phyloP scores from a whole-genome alignment of 805 yeast species.

The Wickerhamiella occidentalis region DNA sequence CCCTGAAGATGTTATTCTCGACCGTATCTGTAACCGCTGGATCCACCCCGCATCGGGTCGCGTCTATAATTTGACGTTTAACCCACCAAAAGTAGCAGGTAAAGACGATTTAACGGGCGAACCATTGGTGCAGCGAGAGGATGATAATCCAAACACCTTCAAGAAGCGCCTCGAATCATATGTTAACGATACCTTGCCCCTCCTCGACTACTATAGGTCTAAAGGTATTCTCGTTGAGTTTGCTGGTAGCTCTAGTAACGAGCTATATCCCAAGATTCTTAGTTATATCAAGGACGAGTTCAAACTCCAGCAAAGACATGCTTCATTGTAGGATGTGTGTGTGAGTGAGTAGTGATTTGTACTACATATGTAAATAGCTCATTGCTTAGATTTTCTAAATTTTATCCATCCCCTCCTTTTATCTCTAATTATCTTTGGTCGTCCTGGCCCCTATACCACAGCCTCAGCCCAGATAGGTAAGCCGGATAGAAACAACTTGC shows the following conservation, averaged over 20 bases:
- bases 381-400: too few species aligned
- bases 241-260: conserved; percentile 71
- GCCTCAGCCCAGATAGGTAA: not conserved
- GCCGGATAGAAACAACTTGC: not conserved
- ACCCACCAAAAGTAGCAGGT: conserved; percentile 76
- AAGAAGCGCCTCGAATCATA: conserved; percentile 54
- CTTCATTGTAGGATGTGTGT: not conserved
- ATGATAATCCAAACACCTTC: conserved; percentile 69
- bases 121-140: conserved; percentile 63
- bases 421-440: too few species aligned
- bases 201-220: conserved; percentile 48
- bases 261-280: conserved; percentile 53
- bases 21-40: conserved; percentile 74
- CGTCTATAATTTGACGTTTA: conserved; percentile 72
- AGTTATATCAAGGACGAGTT: conserved; percentile 26
- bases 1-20: conserved; percentile 69
- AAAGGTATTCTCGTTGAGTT: conserved; percentile 43
- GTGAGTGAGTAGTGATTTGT: too few species aligned
- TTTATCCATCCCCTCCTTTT: too few species aligned
- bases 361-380: too few species aligned
- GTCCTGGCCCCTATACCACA: too few species aligned
- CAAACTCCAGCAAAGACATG: not conserved
- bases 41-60: conserved; percentile 78
- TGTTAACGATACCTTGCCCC: conserved; percentile 45
- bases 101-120: conserved; percentile 86